Conservation (phyloP, 2,329 filamentous ascomycete genomes). For the Chaetomium strumarium region DNA sequence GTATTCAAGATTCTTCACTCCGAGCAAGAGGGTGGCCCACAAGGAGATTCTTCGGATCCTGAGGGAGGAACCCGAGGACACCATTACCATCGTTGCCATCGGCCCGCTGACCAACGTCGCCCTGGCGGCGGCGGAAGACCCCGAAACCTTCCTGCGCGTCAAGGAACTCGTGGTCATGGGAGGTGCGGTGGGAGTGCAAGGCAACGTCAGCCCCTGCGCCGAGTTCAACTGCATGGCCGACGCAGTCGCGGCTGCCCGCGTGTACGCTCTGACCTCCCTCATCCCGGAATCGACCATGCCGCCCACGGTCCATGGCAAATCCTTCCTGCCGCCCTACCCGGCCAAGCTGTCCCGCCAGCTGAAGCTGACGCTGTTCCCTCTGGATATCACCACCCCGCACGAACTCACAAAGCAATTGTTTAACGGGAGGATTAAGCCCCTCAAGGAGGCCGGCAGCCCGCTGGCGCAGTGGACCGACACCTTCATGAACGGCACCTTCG, state of each 20-base stretch:
- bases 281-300: slow-evolving; percentile 77
- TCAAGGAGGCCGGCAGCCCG: slow-evolving; percentile 59
- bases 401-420: slow-evolving; percentile 58
- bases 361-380: slow-evolving; percentile 64
- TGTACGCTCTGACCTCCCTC: slow-evolving; percentile 71
- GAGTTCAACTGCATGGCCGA: slow-evolving; percentile 98
- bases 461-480: slow-evolving; percentile 67
- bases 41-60: slow-evolving; percentile 86
- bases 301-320: slow-evolving; percentile 47
- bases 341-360: slow-evolving; percentile 55
- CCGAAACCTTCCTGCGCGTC: slow-evolving; percentile 78
- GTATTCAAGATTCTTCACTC: slow-evolving; percentile 61
- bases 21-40: slow-evolving; percentile 68
- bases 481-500: slow-evolving; percentile 66
- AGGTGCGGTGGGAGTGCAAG: slow-evolving; percentile 69
- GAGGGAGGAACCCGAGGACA: slow-evolving; percentile 72
- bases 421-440: slow-evolving; percentile 45
- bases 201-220: slow-evolving; percentile 78
- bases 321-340: slow-evolving; percentile 57
- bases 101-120: slow-evolving; percentile 94
- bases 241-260: slow-evolving; percentile 65
- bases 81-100: slow-evolving; percentile 82
- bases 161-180: slow-evolving; percentile 97
- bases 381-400: slow-evolving; percentile 72
- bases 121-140: slow-evolving; percentile 78